Evolutionary conservation across 352 stramenopile genomes (phyloP).

Genomic region (Phytophthora sojae): DNA sequence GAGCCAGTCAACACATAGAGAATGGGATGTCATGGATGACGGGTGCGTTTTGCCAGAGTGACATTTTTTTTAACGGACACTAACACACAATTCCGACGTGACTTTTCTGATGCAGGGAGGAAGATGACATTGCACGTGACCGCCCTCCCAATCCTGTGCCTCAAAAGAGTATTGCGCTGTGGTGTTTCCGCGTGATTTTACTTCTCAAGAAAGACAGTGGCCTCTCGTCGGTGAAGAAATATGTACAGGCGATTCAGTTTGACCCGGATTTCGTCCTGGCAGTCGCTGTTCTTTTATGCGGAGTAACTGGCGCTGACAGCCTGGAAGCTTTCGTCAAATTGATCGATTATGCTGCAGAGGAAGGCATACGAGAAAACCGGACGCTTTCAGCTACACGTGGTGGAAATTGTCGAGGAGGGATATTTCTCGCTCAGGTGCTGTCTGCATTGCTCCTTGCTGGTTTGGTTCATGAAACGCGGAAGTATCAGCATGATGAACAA

Average conservation of each 20-base stretch:
- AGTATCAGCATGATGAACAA: constrained; percentile 61
- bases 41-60: constrained; percentile 26
- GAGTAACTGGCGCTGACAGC: constrained; percentile 63
- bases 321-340: constrained; percentile 64
- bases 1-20: constrained; percentile 24
- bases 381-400: constrained; percentile 30
- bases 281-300: constrained; percentile 64
- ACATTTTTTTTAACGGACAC: not conserved
- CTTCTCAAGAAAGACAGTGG: constrained; percentile 83
- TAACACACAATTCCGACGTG: constrained; percentile 6
- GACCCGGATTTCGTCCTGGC: constrained; percentile 75
- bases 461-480: constrained; percentile 62
- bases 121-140: constrained; percentile 38
- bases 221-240: constrained; percentile 60
- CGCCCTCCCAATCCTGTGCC: constrained; percentile 31
- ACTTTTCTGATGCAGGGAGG: constrained; percentile 18
- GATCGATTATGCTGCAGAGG: constrained; percentile 56
- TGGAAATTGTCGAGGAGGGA: constrained; percentile 38
- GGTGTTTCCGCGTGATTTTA: constrained; percentile 78
- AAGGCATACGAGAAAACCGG: constrained; percentile 40
- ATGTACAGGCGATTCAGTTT: constrained; percentile 54
- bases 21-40: constrained; percentile 56
- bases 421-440: constrained; percentile 69
- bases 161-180: constrained; percentile 60
- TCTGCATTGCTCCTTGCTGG: constrained; percentile 52